Evolutionary conservation across 768 basidiomycete genomes (phyloP).

Genomic region (Termitomyces sp.): DNA sequence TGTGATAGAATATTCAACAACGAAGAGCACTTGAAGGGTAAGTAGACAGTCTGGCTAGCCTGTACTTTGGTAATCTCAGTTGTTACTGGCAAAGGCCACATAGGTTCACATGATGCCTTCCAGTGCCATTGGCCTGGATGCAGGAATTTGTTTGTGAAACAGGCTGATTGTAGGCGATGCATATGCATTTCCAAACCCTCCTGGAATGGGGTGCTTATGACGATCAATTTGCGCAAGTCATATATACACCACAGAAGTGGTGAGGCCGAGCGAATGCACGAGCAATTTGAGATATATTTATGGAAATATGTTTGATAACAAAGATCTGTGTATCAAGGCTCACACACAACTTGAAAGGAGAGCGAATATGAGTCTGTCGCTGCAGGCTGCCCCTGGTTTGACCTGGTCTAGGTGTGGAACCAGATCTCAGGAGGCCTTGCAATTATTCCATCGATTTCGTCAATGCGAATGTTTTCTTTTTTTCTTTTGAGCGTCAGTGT

Average conservation of each 20-base stretch:
- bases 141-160: background rate
- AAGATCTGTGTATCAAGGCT: background rate
- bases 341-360: no score
- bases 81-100: background rate
- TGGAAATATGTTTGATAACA: background rate
- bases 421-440: no score
- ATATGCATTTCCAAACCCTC: background rate
- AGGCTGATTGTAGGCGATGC: background rate
- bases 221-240: background rate
- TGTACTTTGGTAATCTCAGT: background rate
- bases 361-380: no score
- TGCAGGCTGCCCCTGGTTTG: background rate
- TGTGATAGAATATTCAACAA: background rate
- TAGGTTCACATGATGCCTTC: background rate
- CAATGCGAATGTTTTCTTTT: no score
- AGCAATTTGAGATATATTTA: background rate
- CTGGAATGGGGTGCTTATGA: background rate
- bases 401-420: no score
- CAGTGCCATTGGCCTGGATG: background rate
- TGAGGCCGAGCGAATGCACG: background rate
- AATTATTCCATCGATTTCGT: no score
- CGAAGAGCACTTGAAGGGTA: background rate
- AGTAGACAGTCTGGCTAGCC: background rate
- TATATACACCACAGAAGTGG: background rate
- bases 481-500: no score